Percentiles rank a stretch among this genome's conserved stretches.
Evolutionary conservation across 2,329 filamentous ascomycete species (phyloP).

Genomic region (Trichoderma citrinoviride): DNA sequence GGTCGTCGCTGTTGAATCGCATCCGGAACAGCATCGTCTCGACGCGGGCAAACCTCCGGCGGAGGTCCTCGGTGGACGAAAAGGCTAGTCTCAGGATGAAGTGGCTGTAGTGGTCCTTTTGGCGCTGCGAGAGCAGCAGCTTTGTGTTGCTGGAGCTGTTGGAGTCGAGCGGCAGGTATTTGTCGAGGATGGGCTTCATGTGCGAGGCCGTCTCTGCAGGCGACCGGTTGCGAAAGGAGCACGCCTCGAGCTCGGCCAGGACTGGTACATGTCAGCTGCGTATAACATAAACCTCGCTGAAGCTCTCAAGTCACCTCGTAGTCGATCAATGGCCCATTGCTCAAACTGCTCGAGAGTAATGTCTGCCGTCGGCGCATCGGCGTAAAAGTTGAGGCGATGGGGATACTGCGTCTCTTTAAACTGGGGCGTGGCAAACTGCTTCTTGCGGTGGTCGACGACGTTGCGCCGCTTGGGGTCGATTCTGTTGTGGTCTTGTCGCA

Average conservation of each 20-base stretch:
- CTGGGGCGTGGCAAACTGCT: constrained; percentile 75
- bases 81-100: constrained; percentile 96
- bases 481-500: constrained; percentile 51
- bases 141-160: constrained; percentile 63
- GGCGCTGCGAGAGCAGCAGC: constrained; percentile 68
- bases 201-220: constrained; percentile 77
- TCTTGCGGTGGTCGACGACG: constrained; percentile 75
- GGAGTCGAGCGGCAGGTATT: constrained; percentile 76
- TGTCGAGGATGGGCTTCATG: constrained; percentile 83
- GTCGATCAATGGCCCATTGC: constrained; percentile 93
- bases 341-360: constrained; percentile 97
- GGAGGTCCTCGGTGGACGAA: constrained; percentile 83
- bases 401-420: constrained; percentile 79
- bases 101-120: constrained; percentile 96
- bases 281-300: neutral
- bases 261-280: constrained; percentile 47
- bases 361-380: constrained; percentile 81
- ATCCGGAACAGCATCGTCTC: constrained; percentile 89
- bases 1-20: constrained; percentile 74
- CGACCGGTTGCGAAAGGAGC: constrained; percentile 88
- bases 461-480: constrained; percentile 71
- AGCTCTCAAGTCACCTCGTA: constrained; percentile 59
- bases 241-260: constrained; percentile 85
- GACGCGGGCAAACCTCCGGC: constrained; percentile 78
- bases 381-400: constrained; percentile 89